Evolutionary conservation across 257 asterid genomes (phyloP), one percentile per base, ranked within the genome.

Genomic region (Solanum chmielewskii): DNA sequence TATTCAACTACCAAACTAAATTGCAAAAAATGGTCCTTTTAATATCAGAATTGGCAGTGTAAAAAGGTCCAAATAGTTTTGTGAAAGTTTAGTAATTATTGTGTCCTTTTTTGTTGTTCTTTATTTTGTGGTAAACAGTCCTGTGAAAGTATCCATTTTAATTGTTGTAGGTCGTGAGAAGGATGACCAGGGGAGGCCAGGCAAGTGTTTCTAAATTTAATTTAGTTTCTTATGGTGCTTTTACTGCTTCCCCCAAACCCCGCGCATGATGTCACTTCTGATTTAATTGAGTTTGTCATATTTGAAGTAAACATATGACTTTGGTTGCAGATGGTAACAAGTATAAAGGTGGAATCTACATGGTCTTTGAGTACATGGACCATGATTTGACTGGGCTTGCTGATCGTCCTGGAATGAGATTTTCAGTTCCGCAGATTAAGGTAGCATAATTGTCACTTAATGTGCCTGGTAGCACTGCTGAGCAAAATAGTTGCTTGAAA

Each of bases 321-420:
- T 47, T 41, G 52, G 45, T 83, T 88, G 47, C 97, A 96, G 99
- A 95, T 87, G 91, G 92, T 84, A 93, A 94, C 88, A 97, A 93
- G 91, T 94, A 94, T 92, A 94, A 94, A 88, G 99, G 98, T 2
- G 93, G 88, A 90, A 97, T 97, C 87, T 97, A 97, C 93, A 97
- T 97, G 99, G 99, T 97, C 33, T 97, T 94, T 89, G 99, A 97
- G 93, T 97, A 97, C 90, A 96, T 96, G 98, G 98, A 96, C 89
- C 99, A 95, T 87, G 99, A 96, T 90, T 91, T 96, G 89, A 95
- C 98, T 71, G 99, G 98, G 87, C 99, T 96, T 85, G 92, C 98
- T n/a, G 98, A 96, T 93, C 98, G 98, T 86, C 99, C 99, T 85
- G 99, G 99, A 84, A 85, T 95, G 92, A 93, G 98, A 92, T 97